Evolutionary conservation across 768 basidiomycete genomes (phyloP), one percentile per base, ranked within the genome.

Genomic region (Trichaptum fuscoviolaceum): DNA sequence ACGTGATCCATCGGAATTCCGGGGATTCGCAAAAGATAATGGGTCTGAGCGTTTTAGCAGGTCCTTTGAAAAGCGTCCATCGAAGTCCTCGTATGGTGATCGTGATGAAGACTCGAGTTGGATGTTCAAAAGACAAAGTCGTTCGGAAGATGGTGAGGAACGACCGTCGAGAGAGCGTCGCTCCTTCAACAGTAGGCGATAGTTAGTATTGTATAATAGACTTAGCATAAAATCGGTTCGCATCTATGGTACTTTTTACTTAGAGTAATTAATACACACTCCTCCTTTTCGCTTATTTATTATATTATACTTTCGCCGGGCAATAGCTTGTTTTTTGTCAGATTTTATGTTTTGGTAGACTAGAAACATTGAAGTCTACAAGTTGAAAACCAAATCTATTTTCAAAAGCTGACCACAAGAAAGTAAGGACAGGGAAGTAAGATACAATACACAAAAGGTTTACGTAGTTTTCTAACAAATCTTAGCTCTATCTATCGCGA

Each of bases 231-330:
- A 2, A 30, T 30, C 30, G 30, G 30, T 20, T 20, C 42, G 12
- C 42, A 52, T 20, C 15, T 52, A 52, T 20, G 42, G 42, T 52
- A 52, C 42, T 52, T 52, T 15, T 52, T 20, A 52, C 42, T 52
- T 52, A 52, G 42, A 52, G 42, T 52, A 52, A 52, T 52, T 20
- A 12, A 52, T 4, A 52, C 42, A 12, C 42, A 52, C 42, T 52
- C 42, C 42, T 52, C 42, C 42, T 52, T 52, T 52, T 52, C 42
- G 20, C 42, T 52, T 52, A 52, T 52, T 52, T 52, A 52, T 52
- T 52, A 12, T 12, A 52, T 52, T 52, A 52, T 12, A 52, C 20
- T 52, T 52, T 52, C 42, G 10, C 20, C 42, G 42, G 42, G 42
- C 42, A 52, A 52, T 52, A 15, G 3, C 42, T 52, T 52, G 42